Evolutionary conservation across 352 stramenopile species (phyloP), one percentile per base, ranked within the genome.

Genomic region (Globisporangium perplexum): DNA sequence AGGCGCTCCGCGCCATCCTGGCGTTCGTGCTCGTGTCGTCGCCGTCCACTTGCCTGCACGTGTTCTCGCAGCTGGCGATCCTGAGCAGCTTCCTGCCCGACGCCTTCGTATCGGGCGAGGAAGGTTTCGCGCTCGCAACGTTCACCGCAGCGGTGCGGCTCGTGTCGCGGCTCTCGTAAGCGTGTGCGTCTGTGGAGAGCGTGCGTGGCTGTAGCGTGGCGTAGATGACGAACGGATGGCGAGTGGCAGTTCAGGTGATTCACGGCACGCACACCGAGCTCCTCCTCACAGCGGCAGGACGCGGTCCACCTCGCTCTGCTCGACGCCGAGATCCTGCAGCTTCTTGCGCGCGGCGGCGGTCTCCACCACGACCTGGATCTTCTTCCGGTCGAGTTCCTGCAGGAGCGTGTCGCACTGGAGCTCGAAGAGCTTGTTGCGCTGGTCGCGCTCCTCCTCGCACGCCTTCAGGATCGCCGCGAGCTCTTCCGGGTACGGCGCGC

Each of bases 61-160:
- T 76, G 23, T 78, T 73, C 50, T 83, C 79, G 10, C 79, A 88
- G 45, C 59, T 90, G 10, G 74, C 69, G 30, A 57, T 90, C 20
- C 53, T 90, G 1, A 70, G 77, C 15, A 75, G 76, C 57, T 87
- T 78, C 53, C 63, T 72, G 45, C 62, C 73, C 30, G 50, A 59
- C 47, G 57, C 44, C 47, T 61, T 50, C n/a, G 50, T 42, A 11
- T 62, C 60, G 15, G 70, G 77, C 7, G 70, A 71, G 31, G 62
- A 76, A 26, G 72, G 74, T 0, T 88, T 86, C 48, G 77, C 74
- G 1, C 52, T 88, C 52, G 72, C 77, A n/a, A 77, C 70, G 35
- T 66, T 75, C 28, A 73, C 51, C 35, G 58, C 68, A 1, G 70
- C 77, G 10, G 68, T 86, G 17, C 74, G 59, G 24, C 70, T 81